Conservation (phyloP, 441 rosid species). For the Capsella rubella region DNA sequence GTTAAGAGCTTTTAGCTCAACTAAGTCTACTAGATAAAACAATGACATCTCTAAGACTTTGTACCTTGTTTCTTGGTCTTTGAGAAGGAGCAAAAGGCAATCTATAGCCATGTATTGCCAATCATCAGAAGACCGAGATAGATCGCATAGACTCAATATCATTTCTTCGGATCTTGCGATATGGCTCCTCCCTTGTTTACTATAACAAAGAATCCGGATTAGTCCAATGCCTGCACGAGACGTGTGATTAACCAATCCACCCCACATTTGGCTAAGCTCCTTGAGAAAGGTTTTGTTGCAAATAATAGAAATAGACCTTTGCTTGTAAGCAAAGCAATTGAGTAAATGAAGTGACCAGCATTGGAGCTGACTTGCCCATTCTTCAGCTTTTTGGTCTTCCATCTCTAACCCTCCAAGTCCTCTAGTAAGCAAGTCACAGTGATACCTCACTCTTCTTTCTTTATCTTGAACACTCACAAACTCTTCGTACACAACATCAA, state of each 20-base stretch:
- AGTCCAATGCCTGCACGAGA: slow-evolving; percentile 73
- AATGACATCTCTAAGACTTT: slow-evolving; percentile 58
- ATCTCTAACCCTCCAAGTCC: slow-evolving; percentile 67
- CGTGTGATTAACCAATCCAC: slow-evolving; percentile 59
- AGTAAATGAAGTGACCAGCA: slow-evolving; percentile 80
- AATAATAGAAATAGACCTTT: slow-evolving; percentile 52
- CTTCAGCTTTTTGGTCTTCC: slow-evolving; percentile 74
- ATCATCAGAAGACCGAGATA: slow-evolving; percentile 73
- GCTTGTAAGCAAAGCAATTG: slow-evolving; percentile 71
- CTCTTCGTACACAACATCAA: slow-evolving; percentile 53
- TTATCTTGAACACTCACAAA: slow-evolving; percentile 55
- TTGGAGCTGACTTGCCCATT: slow-evolving; percentile 83
- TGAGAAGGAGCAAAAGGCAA: slow-evolving; percentile 68
- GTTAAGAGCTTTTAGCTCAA: slow-evolving; percentile 55
- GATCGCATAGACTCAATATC: slow-evolving; percentile 59
- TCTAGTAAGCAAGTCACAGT: slow-evolving; percentile 71
- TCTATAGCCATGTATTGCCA: slow-evolving; percentile 80
- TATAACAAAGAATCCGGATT: slow-evolving; percentile 60
- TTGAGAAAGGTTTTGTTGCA: slow-evolving; percentile 62
- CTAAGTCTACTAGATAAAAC: slow-evolving; percentile 63
- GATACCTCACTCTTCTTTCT: slow-evolving; percentile 59
- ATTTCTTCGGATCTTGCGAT: slow-evolving; percentile 48
- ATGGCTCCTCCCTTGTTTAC: slow-evolving; percentile 60
- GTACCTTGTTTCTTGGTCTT: slow-evolving; percentile 65
- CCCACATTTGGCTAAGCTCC: slow-evolving; percentile 65